Base-by-base conservation (phyloP, 306 rosid species). In the Citrullus mucosospermus region DNA sequence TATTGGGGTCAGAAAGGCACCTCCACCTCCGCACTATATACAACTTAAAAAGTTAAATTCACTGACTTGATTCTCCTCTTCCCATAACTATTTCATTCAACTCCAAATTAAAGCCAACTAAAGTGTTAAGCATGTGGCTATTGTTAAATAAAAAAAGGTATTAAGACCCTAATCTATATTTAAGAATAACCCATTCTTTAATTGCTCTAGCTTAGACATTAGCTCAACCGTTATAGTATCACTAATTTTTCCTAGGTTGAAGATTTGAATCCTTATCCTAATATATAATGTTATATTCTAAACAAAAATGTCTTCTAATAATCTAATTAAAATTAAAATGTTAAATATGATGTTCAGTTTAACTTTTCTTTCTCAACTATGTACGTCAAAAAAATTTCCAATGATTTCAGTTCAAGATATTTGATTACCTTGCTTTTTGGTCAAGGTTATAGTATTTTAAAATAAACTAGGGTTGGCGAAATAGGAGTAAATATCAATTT, bases 1-100 rank as follows among this genome's bases (percentile, higher is more conserved):
- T 12, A 15, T 18, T 68, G 51, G 22, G 25, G 50, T 18, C 75
- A 69, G 22, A 32, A 9, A 13, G 18, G 12, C 55, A 44, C 51
- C 53, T 41, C 51, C 75, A 48, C 4, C 53, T 48, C 4, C 53
- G 28, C 75, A 69, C 55, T 69, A 36, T 36, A 4, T 34, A 6
- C 9, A 32, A 32, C 18, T 30, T 62, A 28, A 65, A 63, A 63
- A 34, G 16, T 3, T 6, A 18, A 46, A 38, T 9, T 39, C 51
- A 66, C 73, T 66, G 15, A 66, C 73, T 66, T 66, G 51, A 66
- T 66, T 66, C 73, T 9, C 30, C n/a, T 36, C 73, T 38, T 41
- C 73, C 73, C 73, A 66, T 39, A 38, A 66, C 73, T 66, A 38
- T 65, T 65, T 34, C 28, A 65, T 65, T 65, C 72, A 65, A 65